phyloP scores from a whole-genome alignment of 345 rosid genomes.

The Brassica cretica region DNA sequence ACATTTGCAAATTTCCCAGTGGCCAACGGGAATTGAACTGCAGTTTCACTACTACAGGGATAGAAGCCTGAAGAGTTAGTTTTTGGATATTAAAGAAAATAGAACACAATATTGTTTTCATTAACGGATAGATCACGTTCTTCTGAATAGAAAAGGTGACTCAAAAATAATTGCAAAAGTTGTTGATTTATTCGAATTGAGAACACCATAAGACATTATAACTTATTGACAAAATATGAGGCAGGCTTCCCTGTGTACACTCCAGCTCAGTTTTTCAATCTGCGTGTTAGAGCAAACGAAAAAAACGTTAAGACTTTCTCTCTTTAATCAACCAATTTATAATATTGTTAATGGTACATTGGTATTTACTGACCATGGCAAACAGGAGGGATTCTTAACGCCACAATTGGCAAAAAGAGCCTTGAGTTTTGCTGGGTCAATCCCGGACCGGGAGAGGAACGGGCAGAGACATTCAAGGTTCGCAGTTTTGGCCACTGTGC shows the following conservation, averaged over 20 bases:
- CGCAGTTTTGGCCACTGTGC: conserved; percentile 37
- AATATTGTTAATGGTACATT: not conserved
- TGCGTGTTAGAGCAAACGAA: conserved; percentile 17
- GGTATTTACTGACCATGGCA: not conserved
- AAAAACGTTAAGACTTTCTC: not conserved
- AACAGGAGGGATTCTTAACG: not conserved
- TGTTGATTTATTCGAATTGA: not conserved
- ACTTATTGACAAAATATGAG: not conserved
- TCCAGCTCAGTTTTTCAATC: conserved; percentile 19
- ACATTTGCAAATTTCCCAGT: too few species aligned
- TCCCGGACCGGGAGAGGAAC: conserved; percentile 3
- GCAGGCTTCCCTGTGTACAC: not conserved
- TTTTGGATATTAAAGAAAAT: not conserved
- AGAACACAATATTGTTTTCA: not conserved
- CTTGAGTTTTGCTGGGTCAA: conserved; percentile 43
- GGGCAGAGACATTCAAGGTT: conserved; percentile 49
- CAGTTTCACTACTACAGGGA: not conserved
- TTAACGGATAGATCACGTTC: not conserved
- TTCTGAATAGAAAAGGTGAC: not conserved
- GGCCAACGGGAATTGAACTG: too few species aligned
- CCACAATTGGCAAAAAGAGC: conserved; percentile 47
- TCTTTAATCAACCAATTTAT: not conserved
- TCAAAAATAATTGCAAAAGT: not conserved
- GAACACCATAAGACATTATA: not conserved
- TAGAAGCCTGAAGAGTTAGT: not conserved